Conservation (phyloP, 805 yeast species). For the Starmerella floris region DNA sequence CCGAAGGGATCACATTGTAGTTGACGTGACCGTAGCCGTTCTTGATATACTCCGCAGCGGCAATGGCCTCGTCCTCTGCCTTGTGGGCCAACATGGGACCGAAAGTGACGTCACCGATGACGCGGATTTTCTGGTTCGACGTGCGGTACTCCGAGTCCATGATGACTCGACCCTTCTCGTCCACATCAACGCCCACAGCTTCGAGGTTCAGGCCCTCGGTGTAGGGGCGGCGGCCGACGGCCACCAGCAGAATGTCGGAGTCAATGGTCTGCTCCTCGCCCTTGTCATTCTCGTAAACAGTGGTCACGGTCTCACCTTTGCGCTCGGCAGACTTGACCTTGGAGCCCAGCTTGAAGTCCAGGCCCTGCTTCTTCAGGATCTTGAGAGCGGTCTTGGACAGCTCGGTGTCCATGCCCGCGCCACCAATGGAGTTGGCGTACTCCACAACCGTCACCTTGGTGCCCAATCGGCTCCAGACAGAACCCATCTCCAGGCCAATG, state of each 20-base stretch:
- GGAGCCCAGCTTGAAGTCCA: slow-evolving; percentile 82
- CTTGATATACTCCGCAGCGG: slow-evolving; percentile 91
- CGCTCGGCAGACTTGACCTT: slow-evolving; percentile 80
- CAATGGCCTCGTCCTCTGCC: slow-evolving; percentile 99
- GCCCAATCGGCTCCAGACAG: slow-evolving; percentile 92
- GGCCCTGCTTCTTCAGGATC: slow-evolving; percentile 84
- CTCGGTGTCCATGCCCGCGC: slow-evolving; percentile 98
- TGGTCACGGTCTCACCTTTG: slow-evolving; percentile 75
- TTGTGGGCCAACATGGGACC: slow-evolving; percentile 99
- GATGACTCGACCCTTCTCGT: slow-evolving; percentile 82
- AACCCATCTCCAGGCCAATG: slow-evolving; percentile 98
- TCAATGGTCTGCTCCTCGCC: slow-evolving; percentile 71
- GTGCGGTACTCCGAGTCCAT: slow-evolving; percentile 90
- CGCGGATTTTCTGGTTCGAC: slow-evolving; percentile 84
- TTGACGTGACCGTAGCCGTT: slow-evolving; percentile 94
- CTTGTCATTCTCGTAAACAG: slow-evolving; percentile 82
- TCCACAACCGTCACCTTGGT: slow-evolving; percentile 90
- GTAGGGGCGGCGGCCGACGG: slow-evolving; percentile 98
- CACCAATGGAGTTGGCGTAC: slow-evolving; percentile 84
- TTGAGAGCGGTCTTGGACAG: slow-evolving; percentile 83
- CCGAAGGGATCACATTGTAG: slow-evolving; percentile 95
- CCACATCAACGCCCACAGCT: slow-evolving; percentile 76
- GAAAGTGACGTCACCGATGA: slow-evolving; percentile 95
- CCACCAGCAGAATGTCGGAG: slow-evolving; percentile 88
- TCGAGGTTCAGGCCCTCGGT: slow-evolving; percentile 82